Base-by-base conservation (phyloP, 345 rosid genomes). In the Pseudoturritis turrita region DNA sequence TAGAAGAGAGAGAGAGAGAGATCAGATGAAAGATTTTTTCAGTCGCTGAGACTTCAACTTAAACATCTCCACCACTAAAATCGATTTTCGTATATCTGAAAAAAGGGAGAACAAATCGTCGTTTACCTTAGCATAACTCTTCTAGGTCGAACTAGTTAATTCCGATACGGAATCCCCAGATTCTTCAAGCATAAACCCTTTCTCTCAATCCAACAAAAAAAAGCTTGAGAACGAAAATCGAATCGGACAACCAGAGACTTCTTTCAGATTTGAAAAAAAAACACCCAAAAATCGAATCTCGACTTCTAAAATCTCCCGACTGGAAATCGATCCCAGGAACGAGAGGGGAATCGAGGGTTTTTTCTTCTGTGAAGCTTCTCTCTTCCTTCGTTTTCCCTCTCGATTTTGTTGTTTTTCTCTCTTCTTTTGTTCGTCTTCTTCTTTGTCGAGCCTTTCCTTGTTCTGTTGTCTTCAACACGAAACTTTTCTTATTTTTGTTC, bases 401-500 rank as follows among this genome's bases (percentile, higher is more conserved):
- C 10, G 13, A 6, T 21, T 51, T 10, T 37, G 15, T 12, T 50
- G 18, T 26, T 14, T 54, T 46, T 41, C 36, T 62, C 7, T 19
- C 6, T 57, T 29, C 54, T 14, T 51, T 54, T 29, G 33, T 53
- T 68, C 55, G 47, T 35, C 66, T 57, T 51, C 62, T 69, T 68
- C 40, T 53, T 63, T 71, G 76, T 80, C 19, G 14, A 33, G 63
- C 67, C 28, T 51, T 44, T 47, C 50, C 18, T 65, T 53, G 49
- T 45, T 43, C 37, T 39, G 11, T 26, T 37, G 47, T 63, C 43
- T 74, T 63, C 59, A 13, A 58, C 74, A 75, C 64, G 41, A 64
- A 81, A 68, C 64, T 45, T 63, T 70, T 52, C 75, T 69, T 80
- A 33, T 25, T 71, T 29, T 74, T 67, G 78, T 77, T 58, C 78